Evolutionary conservation across 2,329 filamentous ascomycete genomes (phyloP).

Genomic region (Fusarium annulatum): DNA sequence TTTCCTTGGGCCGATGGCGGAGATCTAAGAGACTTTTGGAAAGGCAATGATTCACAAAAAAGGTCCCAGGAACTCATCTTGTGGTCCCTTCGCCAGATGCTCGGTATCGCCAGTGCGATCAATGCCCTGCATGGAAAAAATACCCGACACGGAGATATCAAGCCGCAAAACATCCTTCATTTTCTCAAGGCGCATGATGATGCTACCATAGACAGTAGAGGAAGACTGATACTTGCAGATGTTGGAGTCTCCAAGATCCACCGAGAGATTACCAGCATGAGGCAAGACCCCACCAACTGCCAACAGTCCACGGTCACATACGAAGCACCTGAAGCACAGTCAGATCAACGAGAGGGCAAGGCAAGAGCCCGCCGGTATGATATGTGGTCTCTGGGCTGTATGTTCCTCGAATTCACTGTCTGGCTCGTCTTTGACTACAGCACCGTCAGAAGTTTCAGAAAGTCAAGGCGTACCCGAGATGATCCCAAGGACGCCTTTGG

Average conservation of each 20-base stretch:
- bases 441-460: background rate
- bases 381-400: constrained; percentile 35
- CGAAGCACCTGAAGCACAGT: constrained; percentile 27
- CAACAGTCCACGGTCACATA: constrained; percentile 20
- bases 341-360: background rate
- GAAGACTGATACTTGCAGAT: constrained; percentile 22
- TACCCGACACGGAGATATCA: constrained; percentile 34
- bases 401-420: constrained; percentile 28
- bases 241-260: constrained; percentile 32
- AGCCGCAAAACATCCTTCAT: constrained; percentile 33
- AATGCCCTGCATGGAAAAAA: constrained; percentile 12
- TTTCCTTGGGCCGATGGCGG: constrained; percentile 36
- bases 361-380: constrained; percentile 23
- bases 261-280: constrained; percentile 8
- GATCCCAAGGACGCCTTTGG: constrained; percentile 1
- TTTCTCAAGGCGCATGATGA: background rate
- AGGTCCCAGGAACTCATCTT: background rate
- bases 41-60: background rate
- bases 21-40: constrained; percentile 28
- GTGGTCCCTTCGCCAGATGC: constrained; percentile 31
- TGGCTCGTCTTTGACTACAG: constrained; percentile 21
- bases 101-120: constrained; percentile 16
- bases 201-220: background rate
- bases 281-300: constrained; percentile 9
- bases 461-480: background rate